phyloP scores from a whole-genome alignment of 208 protist species.

The Acanthamoeba sp. region DNA sequence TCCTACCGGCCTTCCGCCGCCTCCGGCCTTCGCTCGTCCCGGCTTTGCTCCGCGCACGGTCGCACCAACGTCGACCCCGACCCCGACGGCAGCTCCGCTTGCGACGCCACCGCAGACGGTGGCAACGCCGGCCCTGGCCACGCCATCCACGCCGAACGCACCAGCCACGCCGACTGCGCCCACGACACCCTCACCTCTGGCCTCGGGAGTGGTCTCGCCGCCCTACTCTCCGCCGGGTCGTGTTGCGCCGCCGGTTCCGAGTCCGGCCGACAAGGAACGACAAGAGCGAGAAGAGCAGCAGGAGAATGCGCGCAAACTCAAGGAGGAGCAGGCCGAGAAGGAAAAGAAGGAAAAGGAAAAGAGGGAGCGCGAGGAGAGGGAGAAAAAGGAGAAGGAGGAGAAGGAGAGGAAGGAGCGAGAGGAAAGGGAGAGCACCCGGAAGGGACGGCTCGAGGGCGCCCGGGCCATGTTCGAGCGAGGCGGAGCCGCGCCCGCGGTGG shows the following conservation, averaged over 20 bases:
- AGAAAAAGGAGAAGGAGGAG: constrained; percentile 12
- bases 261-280: neutral
- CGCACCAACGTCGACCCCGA: neutral
- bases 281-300: neutral
- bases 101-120: too few species aligned
- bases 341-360: constrained; percentile 22
- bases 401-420: constrained; percentile 15
- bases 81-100: neutral
- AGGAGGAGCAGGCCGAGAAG: neutral
- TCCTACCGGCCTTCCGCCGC: neutral
- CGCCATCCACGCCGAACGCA: neutral
- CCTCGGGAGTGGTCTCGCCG: neutral
- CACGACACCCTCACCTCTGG: neutral
- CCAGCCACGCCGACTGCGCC: neutral
- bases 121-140: neutral
- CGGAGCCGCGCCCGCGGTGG: neutral
- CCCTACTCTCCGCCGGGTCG: neutral
- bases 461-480: constrained; percentile 39
- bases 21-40: constrained; percentile 1
- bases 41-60: constrained; percentile 31
- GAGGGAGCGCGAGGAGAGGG: constrained; percentile 1
- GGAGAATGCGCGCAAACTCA: neutral
- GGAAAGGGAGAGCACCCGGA: neutral
- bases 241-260: neutral
- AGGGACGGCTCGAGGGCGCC: neutral